Percentiles rank a stretch among this genome's conserved stretches.
phyloP scores from a whole-genome alignment of 805 yeast genomes.

The Teunomyces atbi region DNA sequence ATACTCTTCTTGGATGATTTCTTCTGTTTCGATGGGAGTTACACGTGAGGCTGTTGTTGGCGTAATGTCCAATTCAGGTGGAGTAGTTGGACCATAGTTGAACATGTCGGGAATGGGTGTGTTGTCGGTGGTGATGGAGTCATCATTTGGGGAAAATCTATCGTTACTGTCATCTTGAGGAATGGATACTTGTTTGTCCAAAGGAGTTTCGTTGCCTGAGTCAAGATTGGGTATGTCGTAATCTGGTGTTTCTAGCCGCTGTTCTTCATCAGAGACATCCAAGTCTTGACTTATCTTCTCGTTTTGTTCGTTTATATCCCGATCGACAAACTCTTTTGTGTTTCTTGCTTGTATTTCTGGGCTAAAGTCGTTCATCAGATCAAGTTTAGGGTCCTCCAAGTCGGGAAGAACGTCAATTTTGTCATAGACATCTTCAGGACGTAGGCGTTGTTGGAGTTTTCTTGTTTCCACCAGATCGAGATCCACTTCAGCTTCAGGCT shows the following conservation, averaged over 20 bases:
- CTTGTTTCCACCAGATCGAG: background rate
- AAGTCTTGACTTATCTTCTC: too few species aligned
- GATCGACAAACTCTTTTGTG: too few species aligned
- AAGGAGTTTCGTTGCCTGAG: background rate
- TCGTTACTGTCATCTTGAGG: background rate
- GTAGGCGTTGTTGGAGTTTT: background rate
- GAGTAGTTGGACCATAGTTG: too few species aligned
- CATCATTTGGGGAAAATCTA: background rate
- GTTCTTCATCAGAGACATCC: too few species aligned
- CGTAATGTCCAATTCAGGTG: background rate
- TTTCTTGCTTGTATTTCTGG: too few species aligned
- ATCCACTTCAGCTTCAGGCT: background rate
- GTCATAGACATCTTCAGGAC: background rate
- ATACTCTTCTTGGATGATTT: constrained; percentile 14
- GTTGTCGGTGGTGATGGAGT: too few species aligned
- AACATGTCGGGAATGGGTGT: too few species aligned
- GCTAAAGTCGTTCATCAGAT: too few species aligned
- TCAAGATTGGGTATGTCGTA: too few species aligned
- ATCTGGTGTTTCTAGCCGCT: too few species aligned
- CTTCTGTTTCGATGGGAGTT: background rate
- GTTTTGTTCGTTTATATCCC: too few species aligned
- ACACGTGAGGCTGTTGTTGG: background rate
- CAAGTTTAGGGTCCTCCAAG: background rate
- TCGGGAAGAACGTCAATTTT: background rate
- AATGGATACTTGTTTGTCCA: background rate